Base-by-base conservation (phyloP, 495 filamentous ascomycete species). In the Penicillium soppii region DNA sequence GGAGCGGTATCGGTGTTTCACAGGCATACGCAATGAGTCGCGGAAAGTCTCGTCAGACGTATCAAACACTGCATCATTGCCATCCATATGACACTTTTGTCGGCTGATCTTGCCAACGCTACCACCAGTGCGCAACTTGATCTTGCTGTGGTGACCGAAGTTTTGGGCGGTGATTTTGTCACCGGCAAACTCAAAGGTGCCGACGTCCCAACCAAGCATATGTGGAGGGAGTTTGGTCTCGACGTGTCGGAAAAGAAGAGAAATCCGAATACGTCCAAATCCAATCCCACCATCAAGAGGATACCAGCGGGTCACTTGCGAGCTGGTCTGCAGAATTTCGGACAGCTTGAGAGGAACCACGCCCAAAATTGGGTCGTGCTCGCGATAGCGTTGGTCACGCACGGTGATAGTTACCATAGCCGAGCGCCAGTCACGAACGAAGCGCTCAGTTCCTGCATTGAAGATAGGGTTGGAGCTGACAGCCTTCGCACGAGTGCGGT, bases 391-490 rank as follows among this genome's bases (percentile, higher is more conserved):
- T 43, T 86, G 82, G 66, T 97, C 92, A 10, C 92, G 83, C 23
- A 96, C 90, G 12, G 88, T 89, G 43, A 96, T 78, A 0, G 91
- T 96, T 29, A 96, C 81, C 41, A 96, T 85, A 26, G 82, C 79
- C 27, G 87, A 91, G 39, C 91, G 79, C 92, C 92, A 97, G 65
- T 97, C 92, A 10, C 92, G 84, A n/a, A 97, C 78, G 58, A 97
- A 97, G 2, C 89, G 81, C 63, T 97, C 92, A 5, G 91, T 96
- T 29, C 92, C 92, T 12, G 92, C 92, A 57, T 97, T 95, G 75
- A 95, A 97, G 54, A 97, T 96, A 8, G 92, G 92, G 68, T 92
- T 91, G 38, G 88, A 92, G 54, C 88, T 95, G 10, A 95, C 85
- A 21, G 89, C 91, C 71, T 97, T 97, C 17, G 87, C 77, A 56